Conservation (phyloP, 352 stramenopile species). For the Pythium dissimile region DNA sequence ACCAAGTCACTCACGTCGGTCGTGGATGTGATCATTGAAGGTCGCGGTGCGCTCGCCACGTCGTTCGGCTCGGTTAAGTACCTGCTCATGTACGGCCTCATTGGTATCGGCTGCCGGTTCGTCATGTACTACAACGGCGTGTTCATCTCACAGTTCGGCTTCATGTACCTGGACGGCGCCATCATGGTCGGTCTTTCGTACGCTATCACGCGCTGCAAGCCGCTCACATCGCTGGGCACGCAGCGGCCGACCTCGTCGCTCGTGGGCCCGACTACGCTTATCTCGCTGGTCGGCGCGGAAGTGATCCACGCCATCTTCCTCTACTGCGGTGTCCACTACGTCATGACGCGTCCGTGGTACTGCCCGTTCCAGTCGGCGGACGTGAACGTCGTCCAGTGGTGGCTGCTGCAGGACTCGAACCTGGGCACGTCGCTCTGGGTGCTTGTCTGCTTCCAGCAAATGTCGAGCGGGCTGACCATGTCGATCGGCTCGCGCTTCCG, state of each 20-base stretch:
- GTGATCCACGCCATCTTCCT: conserved; percentile 79
- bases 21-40: conserved; percentile 80
- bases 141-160: conserved; percentile 85
- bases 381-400: conserved; percentile 72
- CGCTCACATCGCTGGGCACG: conserved; percentile 51
- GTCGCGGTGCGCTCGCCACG: conserved; percentile 79
- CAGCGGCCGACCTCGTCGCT: conserved; percentile 81
- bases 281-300: conserved; percentile 49
- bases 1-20: conserved; percentile 75
- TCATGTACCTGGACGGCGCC: conserved; percentile 79
- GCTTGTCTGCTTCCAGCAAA: conserved; percentile 65
- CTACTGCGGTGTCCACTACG: conserved; percentile 51
- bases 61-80: conserved; percentile 87
- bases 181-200: conserved; percentile 82
- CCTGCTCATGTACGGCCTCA: conserved; percentile 82
- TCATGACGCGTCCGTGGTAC: conserved; percentile 62
- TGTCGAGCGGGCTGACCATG: conserved; percentile 57
- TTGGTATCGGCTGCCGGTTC: conserved; percentile 71
- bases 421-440: conserved; percentile 58
- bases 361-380: conserved; percentile 64
- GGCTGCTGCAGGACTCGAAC: conserved; percentile 68
- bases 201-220: conserved; percentile 63
- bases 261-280: conserved; percentile 69
- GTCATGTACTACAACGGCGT: conserved; percentile 86
- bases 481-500: conserved; percentile 68